A percentile compares a stretch with the other conserved stretches of the same genome.
These are phyloP conservation scores for Aureobasidium sp. DNA, from an alignment of 2,329 filamentous ascomycete genomes.

Conservation along the genomic window DNA sequence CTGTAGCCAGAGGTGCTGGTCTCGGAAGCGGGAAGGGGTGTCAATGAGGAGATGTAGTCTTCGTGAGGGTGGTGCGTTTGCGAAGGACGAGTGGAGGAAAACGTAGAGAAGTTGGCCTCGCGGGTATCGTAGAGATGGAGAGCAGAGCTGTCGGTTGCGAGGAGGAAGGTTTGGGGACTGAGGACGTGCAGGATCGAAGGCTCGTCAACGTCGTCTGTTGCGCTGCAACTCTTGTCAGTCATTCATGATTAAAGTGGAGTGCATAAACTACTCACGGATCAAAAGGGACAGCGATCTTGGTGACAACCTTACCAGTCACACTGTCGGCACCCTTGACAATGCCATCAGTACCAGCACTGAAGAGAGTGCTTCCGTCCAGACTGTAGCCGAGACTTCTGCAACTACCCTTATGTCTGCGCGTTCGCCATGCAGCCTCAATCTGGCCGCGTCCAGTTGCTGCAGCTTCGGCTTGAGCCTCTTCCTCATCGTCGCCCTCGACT, in stretches of 20 bases:
- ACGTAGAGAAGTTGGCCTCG: conserved; percentile 25
- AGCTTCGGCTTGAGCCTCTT: conserved; percentile 40
- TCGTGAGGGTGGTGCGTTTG: conserved; percentile 82
- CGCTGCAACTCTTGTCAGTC: conserved; percentile 25
- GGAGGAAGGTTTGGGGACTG: conserved; percentile 78
- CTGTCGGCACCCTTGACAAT: conserved; percentile 55
- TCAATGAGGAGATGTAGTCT: conserved; percentile 86
- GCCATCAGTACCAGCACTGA: conserved; percentile 55
- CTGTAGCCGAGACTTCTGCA: conserved; percentile 76
- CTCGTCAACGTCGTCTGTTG: conserved; percentile 52
- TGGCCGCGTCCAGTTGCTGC: conserved; percentile 60
- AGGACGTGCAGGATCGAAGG: conserved; percentile 76
- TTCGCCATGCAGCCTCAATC: conserved; percentile 80
- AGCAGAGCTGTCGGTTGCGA: conserved; percentile 84
- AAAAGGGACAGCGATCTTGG: conserved; percentile 71
- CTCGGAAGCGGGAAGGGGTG: conserved; percentile 70
- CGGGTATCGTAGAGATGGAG: conserved; percentile 84
- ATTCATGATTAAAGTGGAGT: too few relatives aligned
- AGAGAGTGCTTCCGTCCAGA: conserved; percentile 64
- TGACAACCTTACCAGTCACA: conserved; percentile 60
- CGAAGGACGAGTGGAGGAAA: conserved; percentile 56
- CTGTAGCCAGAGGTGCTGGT: conserved; percentile 81
- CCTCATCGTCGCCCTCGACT: conserved; percentile 40
- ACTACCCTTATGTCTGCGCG: conserved; percentile 86
- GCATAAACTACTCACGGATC: conserved; percentile 34